These are phyloP conservation scores for Kernera saxatilis DNA, from an alignment of 345 rosid genomes.

Conservation along the genomic window DNA sequence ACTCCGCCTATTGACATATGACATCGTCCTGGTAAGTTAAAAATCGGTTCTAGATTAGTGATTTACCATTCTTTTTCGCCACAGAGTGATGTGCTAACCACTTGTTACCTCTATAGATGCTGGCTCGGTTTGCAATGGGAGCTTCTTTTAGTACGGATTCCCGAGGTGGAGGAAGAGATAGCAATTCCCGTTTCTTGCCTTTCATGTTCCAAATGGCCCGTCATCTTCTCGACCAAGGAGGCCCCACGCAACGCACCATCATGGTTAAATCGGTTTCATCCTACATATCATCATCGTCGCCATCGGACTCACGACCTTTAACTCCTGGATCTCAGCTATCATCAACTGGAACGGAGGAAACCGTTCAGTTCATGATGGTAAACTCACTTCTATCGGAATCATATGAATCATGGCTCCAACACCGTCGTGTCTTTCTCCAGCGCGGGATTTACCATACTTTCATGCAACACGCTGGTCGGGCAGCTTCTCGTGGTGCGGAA, in stretches of 20 bases:
- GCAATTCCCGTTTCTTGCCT: slow-evolving; percentile 93
- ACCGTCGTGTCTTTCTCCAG: slow-evolving; percentile 75
- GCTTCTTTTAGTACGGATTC: slow-evolving; percentile 84
- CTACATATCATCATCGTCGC: slow-evolving; percentile 42
- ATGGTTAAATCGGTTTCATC: slow-evolving; percentile 80
- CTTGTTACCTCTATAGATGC: slow-evolving; percentile 50
- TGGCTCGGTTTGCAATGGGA: slow-evolving; percentile 97
- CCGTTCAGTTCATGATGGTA: slow-evolving; percentile 97
- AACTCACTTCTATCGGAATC: slow-evolving; percentile 87
- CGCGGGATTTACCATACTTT: slow-evolving; percentile 87
- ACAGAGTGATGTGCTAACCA: neutral
- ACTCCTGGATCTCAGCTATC: slow-evolving; percentile 52
- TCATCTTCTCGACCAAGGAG: slow-evolving; percentile 95
- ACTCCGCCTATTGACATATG: slow-evolving; percentile 85
- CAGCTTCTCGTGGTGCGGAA: slow-evolving; percentile 41
- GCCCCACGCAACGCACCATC: slow-evolving; percentile 59
- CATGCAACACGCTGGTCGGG: slow-evolving; percentile 83
- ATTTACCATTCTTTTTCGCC: neutral
- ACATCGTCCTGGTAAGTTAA: slow-evolving; percentile 78
- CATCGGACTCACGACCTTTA: slow-evolving; percentile 48
- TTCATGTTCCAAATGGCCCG: slow-evolving; percentile 92
- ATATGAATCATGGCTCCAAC: slow-evolving; percentile 88
- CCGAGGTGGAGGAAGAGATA: slow-evolving; percentile 96
- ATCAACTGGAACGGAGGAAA: slow-evolving; percentile 62
- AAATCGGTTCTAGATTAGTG: neutral